phyloP scores from a whole-genome alignment of 495 filamentous ascomycete genomes.

The Tirmania nivea region DNA sequence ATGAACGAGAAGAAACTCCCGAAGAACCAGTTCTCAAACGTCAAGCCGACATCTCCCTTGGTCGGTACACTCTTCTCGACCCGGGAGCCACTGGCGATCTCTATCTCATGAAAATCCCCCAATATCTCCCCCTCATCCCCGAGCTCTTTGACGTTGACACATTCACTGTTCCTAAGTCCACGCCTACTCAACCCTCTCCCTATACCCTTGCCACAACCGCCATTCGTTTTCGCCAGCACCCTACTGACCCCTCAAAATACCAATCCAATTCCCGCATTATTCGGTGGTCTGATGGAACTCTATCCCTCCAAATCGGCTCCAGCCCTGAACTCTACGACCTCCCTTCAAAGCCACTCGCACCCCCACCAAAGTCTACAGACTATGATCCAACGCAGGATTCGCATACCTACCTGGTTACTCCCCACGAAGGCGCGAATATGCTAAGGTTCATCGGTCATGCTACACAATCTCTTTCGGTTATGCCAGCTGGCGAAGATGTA shows the following conservation, averaged over 20 bases:
- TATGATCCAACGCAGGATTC: slow-evolving; percentile 42
- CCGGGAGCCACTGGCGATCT: slow-evolving; percentile 41
- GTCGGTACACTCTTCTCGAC: slow-evolving; percentile 36
- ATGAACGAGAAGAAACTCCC: slow-evolving; percentile 27
- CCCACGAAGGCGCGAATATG: slow-evolving; percentile 33
- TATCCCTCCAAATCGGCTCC: slow-evolving; percentile 48
- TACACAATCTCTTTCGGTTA: slow-evolving; percentile 39
- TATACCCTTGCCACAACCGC: slow-evolving; percentile 45
- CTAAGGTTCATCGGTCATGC: slow-evolving; percentile 46
- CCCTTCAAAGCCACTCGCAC: slow-evolving; percentile 41
- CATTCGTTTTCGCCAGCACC: slow-evolving; percentile 47
- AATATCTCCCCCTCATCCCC: slow-evolving; percentile 40
- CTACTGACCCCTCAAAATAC: slow-evolving; percentile 32
- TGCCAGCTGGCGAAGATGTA: slow-evolving; percentile 23
- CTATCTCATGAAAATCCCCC: slow-evolving; percentile 45
- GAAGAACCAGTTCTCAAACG: slow-evolving; percentile 22
- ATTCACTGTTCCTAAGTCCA: slow-evolving; percentile 35
- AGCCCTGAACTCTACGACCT: slow-evolving; percentile 45
- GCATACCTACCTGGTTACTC: slow-evolving; percentile 46
- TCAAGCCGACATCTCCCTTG: slow-evolving; percentile 32
- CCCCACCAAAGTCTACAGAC: slow-evolving; percentile 25
- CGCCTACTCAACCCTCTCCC: slow-evolving; percentile 30
- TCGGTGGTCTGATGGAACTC: slow-evolving; percentile 51
- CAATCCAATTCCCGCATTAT: slow-evolving; percentile 54
- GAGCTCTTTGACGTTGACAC: slow-evolving; percentile 40